phyloP scores from a whole-genome alignment of 2,329 filamentous ascomycete species.

The Fusarium mundagurra region DNA sequence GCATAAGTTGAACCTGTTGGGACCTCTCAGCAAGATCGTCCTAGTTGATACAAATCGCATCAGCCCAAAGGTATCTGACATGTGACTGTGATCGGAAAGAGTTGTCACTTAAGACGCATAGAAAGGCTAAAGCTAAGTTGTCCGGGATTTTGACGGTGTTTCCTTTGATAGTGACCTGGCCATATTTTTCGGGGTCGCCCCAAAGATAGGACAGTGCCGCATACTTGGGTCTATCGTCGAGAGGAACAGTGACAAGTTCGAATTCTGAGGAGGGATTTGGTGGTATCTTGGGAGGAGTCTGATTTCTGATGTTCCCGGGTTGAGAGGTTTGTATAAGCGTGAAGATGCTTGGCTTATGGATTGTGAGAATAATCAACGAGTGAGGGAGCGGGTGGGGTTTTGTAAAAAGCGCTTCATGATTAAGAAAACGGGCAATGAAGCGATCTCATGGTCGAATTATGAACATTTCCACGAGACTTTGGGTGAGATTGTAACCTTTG shows the following conservation, averaged over 20 bases:
- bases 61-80: not conserved
- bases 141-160: not conserved
- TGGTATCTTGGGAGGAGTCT: not conserved
- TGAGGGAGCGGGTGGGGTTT: not conserved
- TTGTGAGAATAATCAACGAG: not conserved
- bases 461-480: not conserved
- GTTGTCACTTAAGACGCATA: not conserved
- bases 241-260: slow-evolving; percentile 1
- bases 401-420: not conserved
- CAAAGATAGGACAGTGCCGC: slow-evolving; percentile 11
- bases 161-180: not conserved
- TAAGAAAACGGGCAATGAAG: not conserved
- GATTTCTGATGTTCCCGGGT: not conserved
- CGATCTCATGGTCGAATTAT: not conserved
- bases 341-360: not conserved
- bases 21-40: not conserved
- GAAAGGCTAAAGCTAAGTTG: slow-evolving; percentile 6
- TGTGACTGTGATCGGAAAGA: not conserved
- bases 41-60: slow-evolving; percentile 9
- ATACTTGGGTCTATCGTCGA: slow-evolving; percentile 7
- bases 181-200: not conserved
- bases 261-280: not conserved
- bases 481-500: not conserved
- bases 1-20: slow-evolving; percentile 12
- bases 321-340: slow-evolving; percentile 6